A percentile compares a stretch with the other conserved stretches of the same genome.
Evolutionary conservation across 1,284 basidiomycete species (phyloP).

Genomic region (Apiotrichum brassicae): DNA sequence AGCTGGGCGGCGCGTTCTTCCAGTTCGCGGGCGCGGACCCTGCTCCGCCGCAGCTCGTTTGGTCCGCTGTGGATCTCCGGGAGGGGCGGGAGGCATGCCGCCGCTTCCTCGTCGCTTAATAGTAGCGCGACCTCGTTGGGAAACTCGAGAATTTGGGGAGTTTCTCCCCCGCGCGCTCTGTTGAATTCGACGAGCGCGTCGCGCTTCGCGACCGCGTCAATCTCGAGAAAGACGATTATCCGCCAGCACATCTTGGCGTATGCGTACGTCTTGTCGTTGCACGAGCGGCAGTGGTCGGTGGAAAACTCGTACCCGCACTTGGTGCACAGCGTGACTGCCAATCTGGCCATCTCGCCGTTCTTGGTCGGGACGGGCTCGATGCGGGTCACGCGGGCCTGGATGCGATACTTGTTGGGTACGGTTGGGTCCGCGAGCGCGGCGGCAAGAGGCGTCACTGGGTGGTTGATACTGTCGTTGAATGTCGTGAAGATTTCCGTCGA

Average conservation of each 20-base stretch:
- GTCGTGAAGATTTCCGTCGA: slow-evolving; percentile 3
- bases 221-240: slow-evolving; percentile 10
- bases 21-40: slow-evolving; percentile 3
- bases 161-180: neutral
- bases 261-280: slow-evolving; percentile 6
- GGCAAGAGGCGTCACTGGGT: slow-evolving; percentile 22
- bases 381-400: slow-evolving; percentile 24
- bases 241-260: slow-evolving; percentile 7
- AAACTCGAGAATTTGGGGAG: neutral
- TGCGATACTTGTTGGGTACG: slow-evolving; percentile 28
- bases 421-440: slow-evolving; percentile 21
- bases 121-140: neutral
- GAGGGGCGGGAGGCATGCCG: slow-evolving; percentile 24
- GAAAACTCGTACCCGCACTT: slow-evolving; percentile 6
- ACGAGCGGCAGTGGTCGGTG: slow-evolving; percentile 6
- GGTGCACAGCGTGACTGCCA: slow-evolving; percentile 11
- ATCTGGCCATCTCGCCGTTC: neutral
- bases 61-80: slow-evolving; percentile 23
- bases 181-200: neutral
- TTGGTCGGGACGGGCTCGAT: slow-evolving; percentile 3
- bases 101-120: slow-evolving; percentile 3
- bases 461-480: slow-evolving; percentile 12
- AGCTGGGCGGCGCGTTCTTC: neutral
- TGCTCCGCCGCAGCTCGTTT: slow-evolving; percentile 21
- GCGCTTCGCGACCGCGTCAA: neutral